Conservation (phyloP, 768 basidiomycete genomes). For the Rhizopogon vesiculosus region DNA sequence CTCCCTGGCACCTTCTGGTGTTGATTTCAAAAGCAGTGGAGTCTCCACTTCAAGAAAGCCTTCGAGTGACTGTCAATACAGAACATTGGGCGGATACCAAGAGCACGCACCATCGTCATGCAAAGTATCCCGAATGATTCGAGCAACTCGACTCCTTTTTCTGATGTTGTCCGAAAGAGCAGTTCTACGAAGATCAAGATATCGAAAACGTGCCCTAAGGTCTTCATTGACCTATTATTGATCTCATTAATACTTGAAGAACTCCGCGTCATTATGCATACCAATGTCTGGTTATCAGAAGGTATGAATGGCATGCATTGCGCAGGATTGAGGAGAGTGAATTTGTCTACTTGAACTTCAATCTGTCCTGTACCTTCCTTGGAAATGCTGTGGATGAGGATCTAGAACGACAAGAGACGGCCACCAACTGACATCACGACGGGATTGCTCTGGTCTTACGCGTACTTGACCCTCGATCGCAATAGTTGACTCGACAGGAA, state of each 20-base stretch:
- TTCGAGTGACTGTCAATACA: conserved; percentile 26
- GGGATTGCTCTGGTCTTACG: conserved; percentile 55
- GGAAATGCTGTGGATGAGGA: conserved; percentile 3
- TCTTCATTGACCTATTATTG: conserved; percentile 74
- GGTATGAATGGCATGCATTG: conserved; percentile 80
- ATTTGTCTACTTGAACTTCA: conserved; percentile 71
- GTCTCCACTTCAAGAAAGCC: conserved; percentile 94
- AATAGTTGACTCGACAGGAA: conserved; percentile 78
- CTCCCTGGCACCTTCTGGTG: conserved; percentile 92
- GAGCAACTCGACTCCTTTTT: conserved; percentile 78
- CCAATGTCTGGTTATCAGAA: conserved; percentile 70
- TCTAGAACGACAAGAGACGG: conserved; percentile 4
- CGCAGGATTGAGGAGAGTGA: conserved; percentile 79
- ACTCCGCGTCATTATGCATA: conserved; percentile 32
- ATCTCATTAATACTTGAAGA: neutral
- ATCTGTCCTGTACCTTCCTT: conserved; percentile 69
- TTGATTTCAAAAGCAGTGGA: conserved; percentile 83
- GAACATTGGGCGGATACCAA: conserved; percentile 2
- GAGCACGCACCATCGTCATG: conserved; percentile 60
- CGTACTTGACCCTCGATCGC: conserved; percentile 71
- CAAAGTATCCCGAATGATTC: conserved; percentile 66
- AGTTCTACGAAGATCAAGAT: conserved; percentile 82
- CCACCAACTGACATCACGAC: conserved; percentile 47
- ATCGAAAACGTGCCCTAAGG: conserved; percentile 77
- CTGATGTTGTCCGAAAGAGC: conserved; percentile 74